Conservation (phyloP, 129 eudicot species). For the Ambrosia artemisiifolia region DNA sequence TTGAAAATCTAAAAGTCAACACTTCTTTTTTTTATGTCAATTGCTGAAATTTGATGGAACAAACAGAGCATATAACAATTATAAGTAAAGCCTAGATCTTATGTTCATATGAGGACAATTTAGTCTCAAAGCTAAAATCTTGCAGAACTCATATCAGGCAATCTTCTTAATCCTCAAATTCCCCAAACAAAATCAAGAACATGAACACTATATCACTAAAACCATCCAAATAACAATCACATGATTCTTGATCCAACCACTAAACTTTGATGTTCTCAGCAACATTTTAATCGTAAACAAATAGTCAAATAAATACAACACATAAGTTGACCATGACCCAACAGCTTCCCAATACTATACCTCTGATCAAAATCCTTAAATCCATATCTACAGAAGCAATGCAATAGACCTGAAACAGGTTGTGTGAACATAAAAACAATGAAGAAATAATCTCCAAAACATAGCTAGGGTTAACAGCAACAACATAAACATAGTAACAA, state of each 20-base stretch:
- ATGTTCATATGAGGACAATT: not conserved
- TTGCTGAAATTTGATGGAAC: not conserved
- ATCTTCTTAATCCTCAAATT: too few species aligned
- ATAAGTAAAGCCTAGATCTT: not conserved
- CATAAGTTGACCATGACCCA: conserved; percentile 99
- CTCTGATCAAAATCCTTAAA: conserved; percentile 70
- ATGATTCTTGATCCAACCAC: conserved; percentile 22
- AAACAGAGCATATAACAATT: not conserved
- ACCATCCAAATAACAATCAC: not conserved
- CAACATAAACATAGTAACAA: too few species aligned
- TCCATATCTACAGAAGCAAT: too few species aligned
- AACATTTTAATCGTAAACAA: conserved; percentile 14
- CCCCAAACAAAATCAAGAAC: too few species aligned
- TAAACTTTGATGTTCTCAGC: conserved; percentile 14
- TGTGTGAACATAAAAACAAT: too few species aligned
- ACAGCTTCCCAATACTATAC: conserved; percentile 79
- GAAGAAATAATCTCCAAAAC: too few species aligned
- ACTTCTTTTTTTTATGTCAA: too few species aligned
- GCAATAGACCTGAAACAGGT: too few species aligned
- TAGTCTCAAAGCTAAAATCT: conserved; percentile 15
- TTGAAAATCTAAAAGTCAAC: not conserved
- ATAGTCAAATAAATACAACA: conserved; percentile 20
- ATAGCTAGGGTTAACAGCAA: too few species aligned
- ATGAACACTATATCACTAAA: not conserved
- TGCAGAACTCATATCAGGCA: too few species aligned